phyloP scores from a whole-genome alignment of 352 stramenopile species.

The Globisporangium nagaii region DNA sequence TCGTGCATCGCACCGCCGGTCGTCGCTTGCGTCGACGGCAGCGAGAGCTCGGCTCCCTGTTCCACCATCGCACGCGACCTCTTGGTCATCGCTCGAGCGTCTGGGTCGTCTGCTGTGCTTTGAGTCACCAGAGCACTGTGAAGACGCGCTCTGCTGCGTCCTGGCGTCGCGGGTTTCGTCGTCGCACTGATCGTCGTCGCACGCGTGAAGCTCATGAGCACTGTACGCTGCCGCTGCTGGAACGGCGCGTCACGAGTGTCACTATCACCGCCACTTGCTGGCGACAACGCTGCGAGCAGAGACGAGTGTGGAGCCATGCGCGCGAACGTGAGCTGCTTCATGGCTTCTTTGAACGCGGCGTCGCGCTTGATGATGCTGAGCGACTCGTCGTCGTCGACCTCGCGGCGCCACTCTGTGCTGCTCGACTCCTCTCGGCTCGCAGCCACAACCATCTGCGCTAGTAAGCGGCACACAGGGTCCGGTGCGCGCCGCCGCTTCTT shows the following conservation, averaged over 20 bases:
- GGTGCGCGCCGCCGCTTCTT: background rate
- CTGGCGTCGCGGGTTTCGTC: background rate
- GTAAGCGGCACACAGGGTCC: conserved; percentile 4
- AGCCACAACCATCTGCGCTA: conserved; percentile 1
- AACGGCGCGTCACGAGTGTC: background rate
- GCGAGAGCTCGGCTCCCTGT: background rate
- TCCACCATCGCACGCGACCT: background rate
- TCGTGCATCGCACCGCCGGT: background rate
- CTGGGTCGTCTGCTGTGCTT: background rate
- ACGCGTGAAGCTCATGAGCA: conserved; percentile 12
- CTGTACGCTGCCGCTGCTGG: background rate
- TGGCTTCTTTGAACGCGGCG: conserved; percentile 10
- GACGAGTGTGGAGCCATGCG: background rate
- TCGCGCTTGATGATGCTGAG: conserved; percentile 9
- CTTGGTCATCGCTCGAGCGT: background rate
- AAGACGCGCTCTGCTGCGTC: background rate
- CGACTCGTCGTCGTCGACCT: conserved; percentile 10
- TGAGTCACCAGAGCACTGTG: background rate
- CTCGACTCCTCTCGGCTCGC: background rate
- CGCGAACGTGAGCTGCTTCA: conserved; percentile 6
- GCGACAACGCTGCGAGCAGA: background rate
- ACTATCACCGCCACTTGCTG: background rate
- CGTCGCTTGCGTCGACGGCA: background rate
- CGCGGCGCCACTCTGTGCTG: background rate
- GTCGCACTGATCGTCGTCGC: background rate